Conservation (phyloP, 441 rosid genomes). For the Erodium moschatum region DNA sequence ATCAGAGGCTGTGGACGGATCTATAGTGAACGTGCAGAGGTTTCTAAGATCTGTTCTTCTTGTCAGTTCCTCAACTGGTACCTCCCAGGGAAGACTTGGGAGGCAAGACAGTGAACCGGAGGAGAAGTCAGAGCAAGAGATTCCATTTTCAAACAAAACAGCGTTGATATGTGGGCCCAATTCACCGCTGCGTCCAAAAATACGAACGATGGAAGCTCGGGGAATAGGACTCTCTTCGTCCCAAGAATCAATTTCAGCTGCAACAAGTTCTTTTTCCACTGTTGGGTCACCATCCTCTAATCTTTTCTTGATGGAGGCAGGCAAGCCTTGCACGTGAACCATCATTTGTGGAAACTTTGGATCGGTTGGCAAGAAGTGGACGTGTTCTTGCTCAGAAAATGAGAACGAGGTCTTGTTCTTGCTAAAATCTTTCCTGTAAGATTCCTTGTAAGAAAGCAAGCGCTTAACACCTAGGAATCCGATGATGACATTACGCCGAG, state of each 20-base stretch:
- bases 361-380: constrained; percentile 57
- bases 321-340: constrained; percentile 43
- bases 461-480: constrained; percentile 71
- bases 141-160: constrained; percentile 58
- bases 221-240: constrained; percentile 57
- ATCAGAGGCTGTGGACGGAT: constrained; percentile 65
- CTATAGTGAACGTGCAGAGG: constrained; percentile 66
- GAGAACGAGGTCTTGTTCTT: constrained; percentile 31
- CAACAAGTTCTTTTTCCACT: constrained; percentile 64
- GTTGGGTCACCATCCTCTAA: constrained; percentile 54
- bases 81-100: constrained; percentile 64
- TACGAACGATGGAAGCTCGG: constrained; percentile 38
- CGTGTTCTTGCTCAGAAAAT: constrained; percentile 33
- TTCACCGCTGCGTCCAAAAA: constrained; percentile 69
- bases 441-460: constrained; percentile 42
- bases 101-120: constrained; percentile 50
- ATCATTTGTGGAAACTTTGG: constrained; percentile 65
- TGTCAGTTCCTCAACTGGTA: constrained; percentile 53
- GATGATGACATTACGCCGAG: constrained; percentile 51
- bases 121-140: constrained; percentile 54
- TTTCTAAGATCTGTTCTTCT: constrained; percentile 63
- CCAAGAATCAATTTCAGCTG: constrained; percentile 63
- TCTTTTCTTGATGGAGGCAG: constrained; percentile 53
- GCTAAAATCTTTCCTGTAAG: constrained; percentile 30
- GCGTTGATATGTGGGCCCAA: constrained; percentile 60